Evolutionary conservation across 192 early-diverging fungal genomes (phyloP), one percentile per base, ranked within the genome.

Genomic region (Podila verticillata): DNA sequence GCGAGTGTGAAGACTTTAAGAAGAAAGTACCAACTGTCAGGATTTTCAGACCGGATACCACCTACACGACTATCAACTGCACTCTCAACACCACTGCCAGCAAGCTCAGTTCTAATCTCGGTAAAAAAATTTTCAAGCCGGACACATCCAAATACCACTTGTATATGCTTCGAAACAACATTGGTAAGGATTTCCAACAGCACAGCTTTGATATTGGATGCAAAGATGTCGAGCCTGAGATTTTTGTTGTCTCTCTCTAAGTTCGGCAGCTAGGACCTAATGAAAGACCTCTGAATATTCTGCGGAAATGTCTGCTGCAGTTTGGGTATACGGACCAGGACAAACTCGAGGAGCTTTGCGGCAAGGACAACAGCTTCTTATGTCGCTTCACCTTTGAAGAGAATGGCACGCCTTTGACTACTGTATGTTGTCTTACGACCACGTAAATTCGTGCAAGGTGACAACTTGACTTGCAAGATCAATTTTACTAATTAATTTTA

Each of bases 361-460:
- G 95, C 58, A 95, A 96, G 65, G 94, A 96, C 73, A 95, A 94
- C 83, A 94, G 92, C 49, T 95, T 95, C 48, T 70, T 95, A 22
- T 91, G 90, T 79, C 89, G 93, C n/a, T 95, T 96, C 69, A 90
- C 90, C 5, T 90, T 96, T 75, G 84, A 81, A 13, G 75, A 84
- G 20, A 84, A 70, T 28, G 66, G 71, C 20, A 65, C 74, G 0
- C 82, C 73, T 4, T 86, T 82, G 77, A 79, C 65, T 5, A 71
- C 75, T 3, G 75, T 79, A 72, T 39, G 12, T 63, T 65, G 80
- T 59, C 48, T 63, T 66, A 71, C 73, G 81, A 61, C 77, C 75
- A 48, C 78, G 13, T 3, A 17, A 10, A 17, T 4, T 44, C 17
- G 15, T 44, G 13, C 39, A 1, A 15, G 39, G 39, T 44, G 12